Evolutionary conservation across 1,139 yeast species (phyloP).

Genomic region (Yamadazyma kanchanaburiensis): DNA sequence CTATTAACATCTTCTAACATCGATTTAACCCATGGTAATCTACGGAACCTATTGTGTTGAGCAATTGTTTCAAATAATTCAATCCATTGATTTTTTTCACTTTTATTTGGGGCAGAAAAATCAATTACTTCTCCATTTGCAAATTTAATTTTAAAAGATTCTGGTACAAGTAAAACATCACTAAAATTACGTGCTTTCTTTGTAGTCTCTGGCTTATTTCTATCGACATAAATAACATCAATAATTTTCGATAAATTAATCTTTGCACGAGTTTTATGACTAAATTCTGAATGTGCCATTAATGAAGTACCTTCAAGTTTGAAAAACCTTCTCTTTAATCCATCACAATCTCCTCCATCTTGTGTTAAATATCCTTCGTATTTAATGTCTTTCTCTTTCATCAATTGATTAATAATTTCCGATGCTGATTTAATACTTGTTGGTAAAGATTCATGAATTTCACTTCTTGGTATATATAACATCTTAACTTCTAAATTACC

Average conservation of each 20-base stretch:
- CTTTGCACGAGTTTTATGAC: conserved; percentile 61
- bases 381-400: conserved; percentile 31
- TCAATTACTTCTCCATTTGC: conserved; percentile 68
- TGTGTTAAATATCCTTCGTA: conserved; percentile 68
- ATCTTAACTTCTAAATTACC: conserved; percentile 70
- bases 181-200: conserved; percentile 53
- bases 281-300: conserved; percentile 62
- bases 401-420: conserved; percentile 47
- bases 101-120: conserved; percentile 61
- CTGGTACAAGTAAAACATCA: conserved; percentile 59
- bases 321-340: conserved; percentile 62
- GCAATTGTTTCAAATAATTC: conserved; percentile 49
- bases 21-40: conserved; percentile 70
- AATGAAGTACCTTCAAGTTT: conserved; percentile 58
- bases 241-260: conserved; percentile 62
- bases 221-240: conserved; percentile 50
- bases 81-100: conserved; percentile 60
- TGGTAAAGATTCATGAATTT: conserved; percentile 58
- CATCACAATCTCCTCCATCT: conserved; percentile 74
- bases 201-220: conserved; percentile 31
- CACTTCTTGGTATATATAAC: conserved; percentile 65
- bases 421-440: conserved; percentile 59
- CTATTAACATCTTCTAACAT: conserved; percentile 25
- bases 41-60: conserved; percentile 48
- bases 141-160: conserved; percentile 62